A percentile compares a stretch with the other conserved stretches of the same genome.
These are phyloP conservation scores for Pterulicium gracile DNA, from an alignment of 1,284 basidiomycete species.

Conservation along the genomic window DNA sequence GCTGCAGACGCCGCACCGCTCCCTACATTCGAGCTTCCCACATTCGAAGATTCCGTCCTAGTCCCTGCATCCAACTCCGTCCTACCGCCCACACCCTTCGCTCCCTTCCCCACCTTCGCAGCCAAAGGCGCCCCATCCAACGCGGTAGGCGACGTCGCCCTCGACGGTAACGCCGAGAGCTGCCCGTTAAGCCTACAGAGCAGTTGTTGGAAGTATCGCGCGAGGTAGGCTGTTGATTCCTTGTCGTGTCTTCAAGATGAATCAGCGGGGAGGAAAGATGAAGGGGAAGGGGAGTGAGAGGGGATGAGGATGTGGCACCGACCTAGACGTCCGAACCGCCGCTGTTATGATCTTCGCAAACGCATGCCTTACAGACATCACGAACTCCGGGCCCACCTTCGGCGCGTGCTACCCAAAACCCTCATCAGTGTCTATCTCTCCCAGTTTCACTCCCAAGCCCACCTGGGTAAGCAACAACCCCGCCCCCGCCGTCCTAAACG, in stretches of 20 bases:
- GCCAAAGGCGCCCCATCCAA: no score
- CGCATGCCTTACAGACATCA: background rate
- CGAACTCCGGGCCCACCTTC: background rate
- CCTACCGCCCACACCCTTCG: no score
- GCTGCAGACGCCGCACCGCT: no score
- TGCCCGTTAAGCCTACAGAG: background rate
- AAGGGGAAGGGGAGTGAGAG: background rate
- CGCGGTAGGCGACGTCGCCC: background rate
- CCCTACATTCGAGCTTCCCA: no score
- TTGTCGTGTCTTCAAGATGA: slow-evolving; percentile 2
- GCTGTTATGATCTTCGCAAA: slow-evolving; percentile 1
- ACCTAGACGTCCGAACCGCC: background rate
- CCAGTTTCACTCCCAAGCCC: background rate
- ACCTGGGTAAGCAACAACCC: background rate
- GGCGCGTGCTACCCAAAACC: background rate
- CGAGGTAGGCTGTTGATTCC: background rate
- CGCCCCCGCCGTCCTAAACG: background rate
- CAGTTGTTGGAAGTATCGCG: background rate
- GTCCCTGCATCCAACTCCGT: no score
- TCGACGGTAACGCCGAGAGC: background rate
- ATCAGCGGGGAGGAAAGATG: background rate
- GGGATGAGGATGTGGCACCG: background rate
- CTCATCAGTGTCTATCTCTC: background rate
- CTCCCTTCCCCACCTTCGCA: no score
- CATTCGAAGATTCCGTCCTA: no score